These are phyloP conservation scores for Naganishia vaughanmartiniae DNA, from an alignment of 768 basidiomycete species.

Conservation along the genomic window DNA sequence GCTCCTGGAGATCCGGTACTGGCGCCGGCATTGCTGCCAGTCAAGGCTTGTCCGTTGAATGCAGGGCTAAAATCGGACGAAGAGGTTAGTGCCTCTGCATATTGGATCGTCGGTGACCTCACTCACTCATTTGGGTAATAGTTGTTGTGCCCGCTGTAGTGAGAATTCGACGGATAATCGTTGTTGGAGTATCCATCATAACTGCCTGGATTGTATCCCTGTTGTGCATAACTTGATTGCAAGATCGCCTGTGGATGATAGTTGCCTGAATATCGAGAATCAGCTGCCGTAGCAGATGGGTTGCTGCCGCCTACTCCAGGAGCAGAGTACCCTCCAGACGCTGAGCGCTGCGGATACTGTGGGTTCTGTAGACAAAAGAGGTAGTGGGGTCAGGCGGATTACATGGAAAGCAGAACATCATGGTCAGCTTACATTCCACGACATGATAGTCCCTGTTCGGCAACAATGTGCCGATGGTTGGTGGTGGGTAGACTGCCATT, in stretches of 20 bases:
- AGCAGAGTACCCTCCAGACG: constrained; percentile 13
- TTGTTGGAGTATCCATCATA: constrained; percentile 18
- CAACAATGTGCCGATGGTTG: neutral
- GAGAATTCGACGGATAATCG: constrained; percentile 11
- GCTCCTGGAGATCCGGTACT: constrained; percentile 16
- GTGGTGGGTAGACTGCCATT: neutral
- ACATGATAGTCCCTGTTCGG: neutral
- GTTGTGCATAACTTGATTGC: constrained; percentile 20
- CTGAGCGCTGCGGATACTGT: constrained; percentile 17
- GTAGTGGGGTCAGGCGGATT: neutral
- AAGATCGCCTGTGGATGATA: constrained; percentile 23
- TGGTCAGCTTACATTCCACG: constrained; percentile 9
- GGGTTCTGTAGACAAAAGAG: neutral
- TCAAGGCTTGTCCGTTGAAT: neutral
- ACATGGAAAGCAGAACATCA: neutral
- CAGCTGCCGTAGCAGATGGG: neutral
- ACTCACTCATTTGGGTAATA: constrained; percentile 20
- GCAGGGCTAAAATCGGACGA: neutral
- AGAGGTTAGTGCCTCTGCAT: no score
- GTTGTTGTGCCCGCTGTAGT: constrained; percentile 5
- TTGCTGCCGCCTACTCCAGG: neutral
- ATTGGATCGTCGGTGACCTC: neutral
- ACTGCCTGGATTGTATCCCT: constrained; percentile 12
- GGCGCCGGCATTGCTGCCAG: constrained; percentile 5
- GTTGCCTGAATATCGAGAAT: constrained; percentile 25